These are phyloP conservation scores for Amaranthus cruentus DNA, from an alignment of 148 eudicot genomes.

Conservation along the genomic window DNA sequence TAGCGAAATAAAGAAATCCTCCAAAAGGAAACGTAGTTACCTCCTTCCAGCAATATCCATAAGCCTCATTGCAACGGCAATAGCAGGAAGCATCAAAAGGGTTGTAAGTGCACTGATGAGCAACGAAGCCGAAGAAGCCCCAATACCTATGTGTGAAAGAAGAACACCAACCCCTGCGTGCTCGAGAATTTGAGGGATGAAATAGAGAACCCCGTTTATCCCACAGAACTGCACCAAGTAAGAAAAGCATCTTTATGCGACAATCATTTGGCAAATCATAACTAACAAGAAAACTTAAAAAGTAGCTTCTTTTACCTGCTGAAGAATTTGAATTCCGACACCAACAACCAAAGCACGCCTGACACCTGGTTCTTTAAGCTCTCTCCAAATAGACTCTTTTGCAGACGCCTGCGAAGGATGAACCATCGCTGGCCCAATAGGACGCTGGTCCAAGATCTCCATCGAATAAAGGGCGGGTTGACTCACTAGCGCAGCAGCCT, in stretches of 20 bases:
- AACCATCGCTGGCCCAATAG: conserved; percentile 53
- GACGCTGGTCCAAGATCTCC: conserved; percentile 40
- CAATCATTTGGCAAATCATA: not conserved
- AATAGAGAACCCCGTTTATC: conserved; percentile 52
- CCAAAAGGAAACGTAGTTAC: conserved; percentile 21
- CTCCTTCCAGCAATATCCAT: conserved; percentile 60
- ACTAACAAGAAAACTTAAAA: not conserved
- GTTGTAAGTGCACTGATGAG: conserved; percentile 46
- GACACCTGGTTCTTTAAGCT: conserved; percentile 54
- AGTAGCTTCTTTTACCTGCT: conserved; percentile 37
- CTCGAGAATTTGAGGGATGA: conserved; percentile 56
- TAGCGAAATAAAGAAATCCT: not conserved
- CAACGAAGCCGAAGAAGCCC: conserved; percentile 43
- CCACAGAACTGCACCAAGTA: conserved; percentile 47
- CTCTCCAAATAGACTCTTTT: conserved; percentile 46
- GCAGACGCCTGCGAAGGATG: conserved; percentile 50
- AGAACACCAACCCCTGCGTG: conserved; percentile 57
- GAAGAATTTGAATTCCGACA: conserved; percentile 51
- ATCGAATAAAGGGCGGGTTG: conserved; percentile 54
- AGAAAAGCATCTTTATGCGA: conserved; percentile 5
- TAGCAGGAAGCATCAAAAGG: conserved; percentile 57
- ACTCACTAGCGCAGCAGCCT: conserved; percentile 60
- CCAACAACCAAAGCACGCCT: conserved; percentile 53
- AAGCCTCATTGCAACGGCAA: conserved; percentile 61
- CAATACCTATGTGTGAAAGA: conserved; percentile 45